Evolutionary conservation across 2,329 filamentous ascomycete genomes (phyloP).

Genomic region (Apiospora aurea): DNA sequence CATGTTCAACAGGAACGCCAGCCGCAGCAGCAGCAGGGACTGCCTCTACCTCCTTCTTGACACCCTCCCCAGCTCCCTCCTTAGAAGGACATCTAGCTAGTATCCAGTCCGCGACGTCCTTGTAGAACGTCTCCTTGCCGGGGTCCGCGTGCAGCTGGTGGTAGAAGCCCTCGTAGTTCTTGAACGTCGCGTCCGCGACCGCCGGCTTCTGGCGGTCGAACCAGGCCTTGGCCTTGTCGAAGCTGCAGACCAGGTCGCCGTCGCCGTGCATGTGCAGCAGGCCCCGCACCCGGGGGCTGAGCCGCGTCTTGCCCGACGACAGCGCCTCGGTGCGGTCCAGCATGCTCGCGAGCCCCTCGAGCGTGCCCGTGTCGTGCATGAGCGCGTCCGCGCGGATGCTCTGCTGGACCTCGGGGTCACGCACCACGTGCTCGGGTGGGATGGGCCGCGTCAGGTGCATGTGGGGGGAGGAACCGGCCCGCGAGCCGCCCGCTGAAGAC

Average conservation of each 20-base stretch:
- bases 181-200: slow-evolving; percentile 73
- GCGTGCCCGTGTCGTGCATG: slow-evolving; percentile 83
- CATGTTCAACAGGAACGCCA: too few relatives aligned
- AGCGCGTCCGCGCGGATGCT: slow-evolving; percentile 71
- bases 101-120: slow-evolving; percentile 73
- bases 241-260: slow-evolving; percentile 73
- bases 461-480: slow-evolving; percentile 71
- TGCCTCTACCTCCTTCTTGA: neutral
- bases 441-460: slow-evolving; percentile 73
- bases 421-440: slow-evolving; percentile 67
- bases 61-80: neutral
- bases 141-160: slow-evolving; percentile 75
- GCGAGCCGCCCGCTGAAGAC: slow-evolving; percentile 72
- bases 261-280: slow-evolving; percentile 81
- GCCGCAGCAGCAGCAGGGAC: neutral
- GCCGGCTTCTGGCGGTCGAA: slow-evolving; percentile 56
- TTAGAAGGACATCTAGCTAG: slow-evolving; percentile 48
- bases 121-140: slow-evolving; percentile 59
- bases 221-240: slow-evolving; percentile 68
- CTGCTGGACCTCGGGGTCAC: slow-evolving; percentile 69
- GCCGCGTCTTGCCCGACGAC: slow-evolving; percentile 58
- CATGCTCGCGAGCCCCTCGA: slow-evolving; percentile 80
- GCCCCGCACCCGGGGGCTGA: slow-evolving; percentile 63
- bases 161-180: slow-evolving; percentile 77
- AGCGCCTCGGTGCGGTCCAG: slow-evolving; percentile 75